Percentiles rank a stretch among this genome's conserved stretches.
Conservation (phyloP, 192 early-diverging fungal species). For the Fimicolochytrium jonesii region DNA sequence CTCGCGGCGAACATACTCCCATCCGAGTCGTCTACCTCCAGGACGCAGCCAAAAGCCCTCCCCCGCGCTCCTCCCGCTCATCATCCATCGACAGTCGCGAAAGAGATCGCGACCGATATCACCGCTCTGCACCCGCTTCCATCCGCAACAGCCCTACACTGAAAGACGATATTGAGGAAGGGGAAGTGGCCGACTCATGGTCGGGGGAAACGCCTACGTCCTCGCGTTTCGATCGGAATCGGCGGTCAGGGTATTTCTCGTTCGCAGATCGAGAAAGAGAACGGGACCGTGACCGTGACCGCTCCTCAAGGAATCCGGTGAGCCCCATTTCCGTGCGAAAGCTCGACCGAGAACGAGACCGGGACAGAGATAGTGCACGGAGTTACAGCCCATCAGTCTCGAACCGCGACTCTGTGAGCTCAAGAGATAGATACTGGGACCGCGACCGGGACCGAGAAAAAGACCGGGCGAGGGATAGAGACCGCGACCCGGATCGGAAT, state of each 20-base stretch:
- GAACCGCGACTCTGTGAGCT: neutral
- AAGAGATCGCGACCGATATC: neutral
- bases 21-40: conserved; percentile 6
- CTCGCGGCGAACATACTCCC: neutral
- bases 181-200: conserved; percentile 11
- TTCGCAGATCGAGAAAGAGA: neutral
- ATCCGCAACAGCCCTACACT: conserved; percentile 6
- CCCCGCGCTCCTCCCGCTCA: neutral
- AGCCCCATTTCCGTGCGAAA: neutral
- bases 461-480: neutral
- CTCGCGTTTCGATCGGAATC: neutral
- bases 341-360: neutral
- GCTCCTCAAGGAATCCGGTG: neutral
- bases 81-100: conserved; percentile 9
- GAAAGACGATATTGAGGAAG: conserved; percentile 17
- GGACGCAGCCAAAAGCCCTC: neutral
- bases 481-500: neutral
- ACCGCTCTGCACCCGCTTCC: neutral
- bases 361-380: neutral
- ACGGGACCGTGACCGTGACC: neutral
- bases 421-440: neutral
- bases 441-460: neutral
- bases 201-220: no score
- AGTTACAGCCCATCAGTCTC: neutral
- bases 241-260: neutral